These are phyloP conservation scores for Zychaea mexicana DNA, from an alignment of 371 early-diverging fungal species.

Conservation along the genomic window DNA sequence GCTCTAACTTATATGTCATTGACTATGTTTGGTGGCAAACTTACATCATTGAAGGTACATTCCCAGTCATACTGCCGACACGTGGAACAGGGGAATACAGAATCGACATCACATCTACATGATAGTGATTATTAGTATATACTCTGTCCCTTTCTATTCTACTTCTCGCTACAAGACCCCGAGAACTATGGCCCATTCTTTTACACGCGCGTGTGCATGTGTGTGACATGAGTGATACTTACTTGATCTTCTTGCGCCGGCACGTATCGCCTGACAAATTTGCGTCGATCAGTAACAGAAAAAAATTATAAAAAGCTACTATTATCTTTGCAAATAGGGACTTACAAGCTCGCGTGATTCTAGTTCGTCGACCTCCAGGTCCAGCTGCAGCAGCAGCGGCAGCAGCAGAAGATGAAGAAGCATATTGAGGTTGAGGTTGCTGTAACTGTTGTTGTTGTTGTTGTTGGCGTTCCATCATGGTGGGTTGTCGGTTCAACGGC, in stretches of 20 bases:
- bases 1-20: background rate
- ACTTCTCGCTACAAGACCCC: too few relatives aligned
- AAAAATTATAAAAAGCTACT: background rate
- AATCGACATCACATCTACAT: slow-evolving; percentile 45
- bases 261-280: slow-evolving; percentile 43
- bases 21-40: background rate
- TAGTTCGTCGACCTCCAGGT: background rate
- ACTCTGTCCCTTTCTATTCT: background rate
- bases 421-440: background rate
- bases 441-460: background rate
- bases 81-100: slow-evolving; percentile 38
- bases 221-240: slow-evolving; percentile 1
- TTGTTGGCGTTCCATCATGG: background rate
- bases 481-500: background rate
- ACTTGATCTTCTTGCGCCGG: slow-evolving; percentile 51
- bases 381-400: background rate
- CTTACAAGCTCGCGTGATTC: slow-evolving; percentile 14
- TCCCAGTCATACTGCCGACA: slow-evolving; percentile 45
- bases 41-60: slow-evolving; percentile 51
- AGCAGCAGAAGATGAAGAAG: background rate
- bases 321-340: background rate
- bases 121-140: background rate
- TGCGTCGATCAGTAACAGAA: background rate
- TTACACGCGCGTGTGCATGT: too few relatives aligned
- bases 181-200: too few relatives aligned